Base-by-base conservation (phyloP, 2,329 filamentous ascomycete species). In the Thielaviopsis musarum region DNA sequence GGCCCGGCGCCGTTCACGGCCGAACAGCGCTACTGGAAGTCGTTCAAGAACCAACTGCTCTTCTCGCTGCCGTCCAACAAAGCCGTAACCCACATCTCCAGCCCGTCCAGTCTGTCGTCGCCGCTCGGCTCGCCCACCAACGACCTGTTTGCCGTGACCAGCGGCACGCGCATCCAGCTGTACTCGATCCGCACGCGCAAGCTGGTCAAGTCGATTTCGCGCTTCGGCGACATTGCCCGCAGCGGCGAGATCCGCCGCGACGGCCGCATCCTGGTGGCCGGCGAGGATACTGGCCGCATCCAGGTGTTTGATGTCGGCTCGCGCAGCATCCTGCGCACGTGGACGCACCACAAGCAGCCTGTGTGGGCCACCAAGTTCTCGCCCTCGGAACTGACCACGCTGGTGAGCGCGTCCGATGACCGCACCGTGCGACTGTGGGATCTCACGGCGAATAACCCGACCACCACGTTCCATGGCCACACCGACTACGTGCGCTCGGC, bases 11-110 rank as follows among this genome's bases (percentile, higher is more conserved):
- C 88, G 58, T 74, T 91, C 54, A 95, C 91, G 5, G 85, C 91
- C 34, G 93, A 98, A 75, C 91, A 97, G 74, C 81, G 85, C 65
- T 97, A 97, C 77, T 98, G 94, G 94, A 87, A 86, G 69, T 85
- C 87, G 13, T 98, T 98, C 77, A 90, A 88, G 73, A 93, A 91
- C 65, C 88, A 91, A 65, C 82, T 95, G 61, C 83, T 91, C 63
- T 84, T 97, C 63, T 88, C 93, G 53, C 95, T 91, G 63, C 90
- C 91, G 64, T 89, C 93, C 64, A 88, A 88, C 69, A 90, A 87
- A 70, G 87, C 89, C 53, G 82, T 98, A 67, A 95, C 90, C 38
- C 85, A 94, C 71, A 95, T 98, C 70, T 91, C 88, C 56, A 85
- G 84, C 28, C 63, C 63, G 6, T 52, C 58, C 30, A 56, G 41